phyloP scores from a whole-genome alignment of 1,284 basidiomycete genomes.

The Ceraceosorus bombacis region DNA sequence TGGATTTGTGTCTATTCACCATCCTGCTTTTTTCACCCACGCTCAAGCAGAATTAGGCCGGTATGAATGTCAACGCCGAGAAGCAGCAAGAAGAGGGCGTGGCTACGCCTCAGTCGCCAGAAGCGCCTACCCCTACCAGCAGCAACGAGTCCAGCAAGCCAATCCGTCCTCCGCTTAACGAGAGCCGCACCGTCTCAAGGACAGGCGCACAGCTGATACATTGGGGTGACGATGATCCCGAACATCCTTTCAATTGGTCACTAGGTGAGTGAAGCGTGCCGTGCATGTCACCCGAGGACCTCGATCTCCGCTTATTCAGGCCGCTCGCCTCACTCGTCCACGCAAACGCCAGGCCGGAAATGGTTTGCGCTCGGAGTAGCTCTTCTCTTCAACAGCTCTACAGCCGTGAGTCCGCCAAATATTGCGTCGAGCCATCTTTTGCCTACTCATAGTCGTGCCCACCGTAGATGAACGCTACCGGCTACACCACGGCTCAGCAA shows the following conservation, averaged over 20 bases:
- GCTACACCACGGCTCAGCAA: background rate
- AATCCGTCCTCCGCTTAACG: too few species aligned
- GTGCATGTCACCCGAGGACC: background rate
- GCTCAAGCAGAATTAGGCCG: too few species aligned
- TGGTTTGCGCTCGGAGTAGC: background rate
- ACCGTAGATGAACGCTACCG: constrained; percentile 2
- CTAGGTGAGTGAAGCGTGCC: background rate
- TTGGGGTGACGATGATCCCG: constrained; percentile 4
- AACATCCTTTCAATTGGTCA: constrained; percentile 7
- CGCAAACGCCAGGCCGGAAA: too few species aligned
- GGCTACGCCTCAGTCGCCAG: too few species aligned
- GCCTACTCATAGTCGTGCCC: background rate
- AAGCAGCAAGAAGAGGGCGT: too few species aligned
- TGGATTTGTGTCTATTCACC: too few species aligned
- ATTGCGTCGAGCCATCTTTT: background rate
- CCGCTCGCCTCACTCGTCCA: background rate
- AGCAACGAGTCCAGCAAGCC: too few species aligned
- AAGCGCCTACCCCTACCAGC: too few species aligned
- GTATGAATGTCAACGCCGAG: too few species aligned
- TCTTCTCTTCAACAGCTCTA: constrained; percentile 5
- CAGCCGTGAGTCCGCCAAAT: background rate
- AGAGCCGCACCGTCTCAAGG: too few species aligned
- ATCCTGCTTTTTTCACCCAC: too few species aligned
- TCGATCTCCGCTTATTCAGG: background rate
- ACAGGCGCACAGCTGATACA: background rate